phyloP scores from a whole-genome alignment of 1,284 basidiomycete species.

The Naganishia liquefaciens region DNA sequence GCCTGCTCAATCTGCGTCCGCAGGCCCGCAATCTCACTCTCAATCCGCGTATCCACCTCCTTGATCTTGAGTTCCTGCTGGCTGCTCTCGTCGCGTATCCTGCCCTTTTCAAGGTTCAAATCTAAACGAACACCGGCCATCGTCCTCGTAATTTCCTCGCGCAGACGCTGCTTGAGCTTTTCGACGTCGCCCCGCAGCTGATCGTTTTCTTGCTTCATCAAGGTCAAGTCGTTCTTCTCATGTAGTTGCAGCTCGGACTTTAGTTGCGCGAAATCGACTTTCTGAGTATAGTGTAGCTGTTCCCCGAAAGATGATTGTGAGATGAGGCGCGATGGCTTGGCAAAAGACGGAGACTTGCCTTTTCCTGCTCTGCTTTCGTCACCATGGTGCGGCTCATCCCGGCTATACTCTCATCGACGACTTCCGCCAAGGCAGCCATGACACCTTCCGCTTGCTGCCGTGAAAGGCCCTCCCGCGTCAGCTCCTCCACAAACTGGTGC shows the following conservation, averaged over 20 bases:
- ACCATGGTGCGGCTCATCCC: slow-evolving; percentile 95
- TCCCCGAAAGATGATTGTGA: background rate
- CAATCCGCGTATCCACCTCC: slow-evolving; percentile 96
- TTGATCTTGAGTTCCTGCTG: slow-evolving; percentile 96
- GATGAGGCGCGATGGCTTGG: background rate
- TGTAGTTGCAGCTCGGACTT: slow-evolving; percentile 95
- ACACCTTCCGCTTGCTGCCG: slow-evolving; percentile 89
- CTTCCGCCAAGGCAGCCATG: slow-evolving; percentile 90
- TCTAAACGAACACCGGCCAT: slow-evolving; percentile 94
- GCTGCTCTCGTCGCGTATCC: slow-evolving; percentile 89
- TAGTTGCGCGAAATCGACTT: slow-evolving; percentile 95
- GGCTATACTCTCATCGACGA: slow-evolving; percentile 89
- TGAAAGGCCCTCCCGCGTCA: slow-evolving; percentile 83
- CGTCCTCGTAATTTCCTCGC: slow-evolving; percentile 88
- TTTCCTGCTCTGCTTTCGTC: slow-evolving; percentile 89
- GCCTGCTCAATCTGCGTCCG: slow-evolving; percentile 88
- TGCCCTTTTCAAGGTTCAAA: slow-evolving; percentile 90
- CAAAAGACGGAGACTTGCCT: slow-evolving; percentile 59
- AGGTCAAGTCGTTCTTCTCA: slow-evolving; percentile 95
- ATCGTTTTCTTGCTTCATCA: slow-evolving; percentile 95
- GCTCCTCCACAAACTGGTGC: slow-evolving; percentile 83
- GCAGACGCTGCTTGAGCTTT: slow-evolving; percentile 89
- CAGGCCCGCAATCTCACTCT: slow-evolving; percentile 90
- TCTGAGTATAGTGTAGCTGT: slow-evolving; percentile 89
- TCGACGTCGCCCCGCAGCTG: slow-evolving; percentile 87